Evolutionary conservation across 306 rosid genomes (phyloP).

Genomic region (Casuarina cunninghamiana): DNA sequence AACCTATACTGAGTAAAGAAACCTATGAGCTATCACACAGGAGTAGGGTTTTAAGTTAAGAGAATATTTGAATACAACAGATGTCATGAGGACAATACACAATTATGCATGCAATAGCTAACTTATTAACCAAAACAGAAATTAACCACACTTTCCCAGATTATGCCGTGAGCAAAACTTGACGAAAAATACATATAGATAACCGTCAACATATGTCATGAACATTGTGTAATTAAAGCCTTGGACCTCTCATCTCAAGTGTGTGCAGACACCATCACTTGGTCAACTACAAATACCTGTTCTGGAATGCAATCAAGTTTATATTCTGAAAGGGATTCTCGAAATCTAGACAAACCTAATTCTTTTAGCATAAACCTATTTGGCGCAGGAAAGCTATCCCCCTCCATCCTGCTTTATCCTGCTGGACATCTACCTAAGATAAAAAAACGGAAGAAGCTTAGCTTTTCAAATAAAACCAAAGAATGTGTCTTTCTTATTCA

Average conservation of each 20-base stretch:
- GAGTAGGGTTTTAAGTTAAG: background rate
- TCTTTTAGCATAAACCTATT: no score
- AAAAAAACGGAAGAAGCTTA: no score
- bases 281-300: background rate
- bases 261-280: background rate
- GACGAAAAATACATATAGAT: background rate
- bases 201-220: background rate
- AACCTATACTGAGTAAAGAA: slow-evolving; percentile 31
- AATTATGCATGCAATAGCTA: background rate
- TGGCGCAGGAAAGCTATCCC: no score
- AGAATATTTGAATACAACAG: background rate
- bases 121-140: background rate
- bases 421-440: no score
- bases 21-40: slow-evolving; percentile 2
- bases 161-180: background rate
- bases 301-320: background rate
- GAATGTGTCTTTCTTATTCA: background rate
- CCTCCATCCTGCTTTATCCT: no score
- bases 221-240: background rate
- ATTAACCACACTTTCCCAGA: slow-evolving; percentile 6
- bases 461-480: background rate
- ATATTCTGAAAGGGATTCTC: background rate
- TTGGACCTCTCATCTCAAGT: background rate
- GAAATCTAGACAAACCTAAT: background rate
- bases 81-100: background rate